These are phyloP conservation scores for Vanilla planifolia DNA, from an alignment of 106 monocot genomes.

Conservation along the genomic window DNA sequence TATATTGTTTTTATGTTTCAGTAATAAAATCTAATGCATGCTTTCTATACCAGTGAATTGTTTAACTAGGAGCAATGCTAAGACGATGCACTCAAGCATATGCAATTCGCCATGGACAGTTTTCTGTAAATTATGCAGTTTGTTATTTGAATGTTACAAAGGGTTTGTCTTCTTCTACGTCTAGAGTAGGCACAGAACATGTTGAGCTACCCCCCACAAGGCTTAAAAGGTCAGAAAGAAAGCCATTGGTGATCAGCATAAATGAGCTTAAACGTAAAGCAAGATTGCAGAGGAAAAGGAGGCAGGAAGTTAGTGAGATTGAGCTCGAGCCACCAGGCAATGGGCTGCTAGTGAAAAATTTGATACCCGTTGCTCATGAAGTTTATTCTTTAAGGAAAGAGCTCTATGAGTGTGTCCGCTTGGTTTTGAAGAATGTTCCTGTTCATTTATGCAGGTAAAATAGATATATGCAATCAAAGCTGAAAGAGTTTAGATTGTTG, in stretches of 20 bases:
- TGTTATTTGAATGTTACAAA: conserved; percentile 1
- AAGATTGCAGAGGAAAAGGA: conserved; percentile 9
- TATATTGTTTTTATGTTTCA: too few species aligned
- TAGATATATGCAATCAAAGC: background rate
- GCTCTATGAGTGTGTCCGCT: conserved; percentile 21
- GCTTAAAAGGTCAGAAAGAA: conserved; percentile 19
- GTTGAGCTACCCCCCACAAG: conserved; percentile 5
- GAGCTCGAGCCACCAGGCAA: conserved; percentile 32
- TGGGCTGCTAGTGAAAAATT: conserved; percentile 29
- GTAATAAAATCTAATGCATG: too few species aligned
- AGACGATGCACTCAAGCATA: background rate
- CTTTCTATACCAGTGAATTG: background rate
- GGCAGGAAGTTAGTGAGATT: conserved; percentile 36
- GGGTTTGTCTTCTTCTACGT: background rate
- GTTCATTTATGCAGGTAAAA: conserved; percentile 43
- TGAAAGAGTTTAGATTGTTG: background rate
- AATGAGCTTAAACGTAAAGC: conserved; percentile 37
- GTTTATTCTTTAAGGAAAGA: conserved; percentile 25
- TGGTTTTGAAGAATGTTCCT: conserved; percentile 8
- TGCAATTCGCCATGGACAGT: background rate
- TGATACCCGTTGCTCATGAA: conserved; percentile 34
- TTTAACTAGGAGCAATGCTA: conserved; percentile 4
- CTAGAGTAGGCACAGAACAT: background rate
- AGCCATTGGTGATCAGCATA: conserved; percentile 35
- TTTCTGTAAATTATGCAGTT: background rate